These are phyloP conservation scores for Inosperma sp. DNA, from an alignment of 768 basidiomycete species.

Conservation along the genomic window DNA sequence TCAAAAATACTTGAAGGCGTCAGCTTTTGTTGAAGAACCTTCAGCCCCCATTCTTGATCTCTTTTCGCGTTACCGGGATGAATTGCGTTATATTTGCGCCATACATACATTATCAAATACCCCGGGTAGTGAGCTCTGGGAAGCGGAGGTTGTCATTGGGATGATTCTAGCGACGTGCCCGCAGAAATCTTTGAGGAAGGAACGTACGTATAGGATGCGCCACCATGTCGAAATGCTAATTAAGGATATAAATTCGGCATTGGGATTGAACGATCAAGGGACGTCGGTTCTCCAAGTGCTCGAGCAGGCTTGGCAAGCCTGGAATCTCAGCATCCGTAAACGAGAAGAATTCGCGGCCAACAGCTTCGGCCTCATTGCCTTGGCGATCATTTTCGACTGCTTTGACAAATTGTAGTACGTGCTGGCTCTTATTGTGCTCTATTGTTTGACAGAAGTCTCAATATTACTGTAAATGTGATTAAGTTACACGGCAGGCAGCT, in stretches of 20 bases:
- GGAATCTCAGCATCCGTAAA: slow-evolving; percentile 49
- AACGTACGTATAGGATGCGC: slow-evolving; percentile 59
- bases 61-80: slow-evolving; percentile 53
- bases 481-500: no score
- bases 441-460: no score
- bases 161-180: slow-evolving; percentile 69
- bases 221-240: slow-evolving; percentile 52
- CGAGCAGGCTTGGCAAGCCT: slow-evolving; percentile 58
- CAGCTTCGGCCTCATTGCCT: slow-evolving; percentile 66
- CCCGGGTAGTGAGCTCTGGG: slow-evolving; percentile 51
- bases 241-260: slow-evolving; percentile 41
- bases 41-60: slow-evolving; percentile 30
- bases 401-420: slow-evolving; percentile 35
- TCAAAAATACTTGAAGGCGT: slow-evolving; percentile 26
- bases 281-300: slow-evolving; percentile 35
- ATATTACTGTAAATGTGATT: no score
- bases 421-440: no score
- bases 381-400: slow-evolving; percentile 56
- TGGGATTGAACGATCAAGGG: slow-evolving; percentile 28
- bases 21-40: slow-evolving; percentile 22
- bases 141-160: slow-evolving; percentile 72
- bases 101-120: slow-evolving; percentile 62
- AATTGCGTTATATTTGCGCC: slow-evolving; percentile 64
- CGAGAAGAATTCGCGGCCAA: slow-evolving; percentile 42
- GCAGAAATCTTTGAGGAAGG: slow-evolving; percentile 55